phyloP scores from a whole-genome alignment of 257 asterid species.

The Thymus quinquecostatus region DNA sequence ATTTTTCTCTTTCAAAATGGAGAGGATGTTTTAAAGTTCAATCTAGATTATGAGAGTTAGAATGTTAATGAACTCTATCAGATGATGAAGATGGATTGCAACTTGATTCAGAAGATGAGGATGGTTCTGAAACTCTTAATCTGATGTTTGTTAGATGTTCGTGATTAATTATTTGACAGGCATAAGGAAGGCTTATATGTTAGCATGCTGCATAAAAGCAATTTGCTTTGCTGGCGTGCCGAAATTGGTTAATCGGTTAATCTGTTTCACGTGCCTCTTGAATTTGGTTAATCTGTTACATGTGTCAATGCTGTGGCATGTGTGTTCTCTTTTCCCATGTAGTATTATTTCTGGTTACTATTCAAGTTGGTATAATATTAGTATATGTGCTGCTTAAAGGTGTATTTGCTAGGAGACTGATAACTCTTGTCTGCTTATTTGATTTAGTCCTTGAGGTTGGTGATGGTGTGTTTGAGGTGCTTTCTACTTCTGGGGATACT shows the following conservation, averaged over 20 bases:
- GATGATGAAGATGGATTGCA: too few relatives aligned
- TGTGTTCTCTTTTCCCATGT: background rate
- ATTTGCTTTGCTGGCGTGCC: background rate
- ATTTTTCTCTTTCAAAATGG: too few relatives aligned
- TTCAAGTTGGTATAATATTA: background rate
- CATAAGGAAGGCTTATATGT: background rate
- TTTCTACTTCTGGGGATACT: conserved; percentile 95
- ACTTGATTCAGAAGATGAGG: too few relatives aligned
- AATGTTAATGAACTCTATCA: too few relatives aligned
- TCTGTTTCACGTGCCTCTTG: background rate
- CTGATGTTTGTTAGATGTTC: background rate
- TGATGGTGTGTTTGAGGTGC: conserved; percentile 95
- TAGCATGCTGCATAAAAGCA: background rate
- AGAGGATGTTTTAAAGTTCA: too few relatives aligned
- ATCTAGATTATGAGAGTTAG: too few relatives aligned
- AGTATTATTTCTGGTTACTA: background rate
- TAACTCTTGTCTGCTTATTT: conserved; percentile 13
- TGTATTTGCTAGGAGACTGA: background rate
- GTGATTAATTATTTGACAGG: background rate
- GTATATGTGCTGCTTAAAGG: background rate
- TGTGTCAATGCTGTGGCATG: background rate
- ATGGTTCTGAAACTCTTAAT: background rate
- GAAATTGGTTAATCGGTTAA: background rate
- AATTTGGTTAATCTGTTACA: background rate
- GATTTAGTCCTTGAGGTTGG: conserved; percentile 90